Evolutionary conservation across 2,329 filamentous ascomycete genomes (phyloP).

Genomic region (Teratosphaeria pseudoeucalypti): DNA sequence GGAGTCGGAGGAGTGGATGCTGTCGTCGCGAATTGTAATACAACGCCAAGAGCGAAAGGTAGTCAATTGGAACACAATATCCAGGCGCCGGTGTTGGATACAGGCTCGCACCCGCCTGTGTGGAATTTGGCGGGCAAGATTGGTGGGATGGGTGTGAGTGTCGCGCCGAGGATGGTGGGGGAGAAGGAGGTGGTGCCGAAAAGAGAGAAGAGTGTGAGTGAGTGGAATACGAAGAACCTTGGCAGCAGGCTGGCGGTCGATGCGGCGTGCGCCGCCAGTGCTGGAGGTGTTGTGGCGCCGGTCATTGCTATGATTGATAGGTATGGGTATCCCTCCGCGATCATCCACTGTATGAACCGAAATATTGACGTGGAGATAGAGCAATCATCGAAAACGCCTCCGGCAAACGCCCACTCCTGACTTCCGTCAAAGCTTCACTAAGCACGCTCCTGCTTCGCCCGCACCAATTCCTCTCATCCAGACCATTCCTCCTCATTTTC

Average conservation of each 20-base stretch:
- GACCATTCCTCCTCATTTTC: conserved; percentile 57
- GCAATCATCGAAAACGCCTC: conserved; percentile 77
- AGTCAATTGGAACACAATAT: background rate
- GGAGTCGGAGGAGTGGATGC: conserved; percentile 10
- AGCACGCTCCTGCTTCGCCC: conserved; percentile 48
- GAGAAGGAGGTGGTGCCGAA: conserved; percentile 1
- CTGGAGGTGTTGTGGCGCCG: conserved; percentile 68
- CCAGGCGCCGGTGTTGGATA: conserved; percentile 1
- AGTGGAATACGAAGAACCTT: conserved; percentile 69
- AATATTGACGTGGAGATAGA: conserved; percentile 57
- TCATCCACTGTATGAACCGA: background rate
- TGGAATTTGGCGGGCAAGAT: background rate
- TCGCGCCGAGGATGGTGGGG: background rate
- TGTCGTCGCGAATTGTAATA: background rate
- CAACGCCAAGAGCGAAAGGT: background rate
- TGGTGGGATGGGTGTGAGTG: background rate
- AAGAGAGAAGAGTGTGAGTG: conserved; percentile 5
- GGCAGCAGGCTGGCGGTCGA: conserved; percentile 58
- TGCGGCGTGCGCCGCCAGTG: conserved; percentile 55
- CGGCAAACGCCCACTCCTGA: conserved; percentile 49
- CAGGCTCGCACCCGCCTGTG: background rate
- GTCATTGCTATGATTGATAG: conserved; percentile 81
- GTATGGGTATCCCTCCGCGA: conserved; percentile 34
- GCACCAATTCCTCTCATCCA: conserved; percentile 50
- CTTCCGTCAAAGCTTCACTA: conserved; percentile 51